phyloP scores from a whole-genome alignment of 306 rosid genomes.

The Cercis canadensis region DNA sequence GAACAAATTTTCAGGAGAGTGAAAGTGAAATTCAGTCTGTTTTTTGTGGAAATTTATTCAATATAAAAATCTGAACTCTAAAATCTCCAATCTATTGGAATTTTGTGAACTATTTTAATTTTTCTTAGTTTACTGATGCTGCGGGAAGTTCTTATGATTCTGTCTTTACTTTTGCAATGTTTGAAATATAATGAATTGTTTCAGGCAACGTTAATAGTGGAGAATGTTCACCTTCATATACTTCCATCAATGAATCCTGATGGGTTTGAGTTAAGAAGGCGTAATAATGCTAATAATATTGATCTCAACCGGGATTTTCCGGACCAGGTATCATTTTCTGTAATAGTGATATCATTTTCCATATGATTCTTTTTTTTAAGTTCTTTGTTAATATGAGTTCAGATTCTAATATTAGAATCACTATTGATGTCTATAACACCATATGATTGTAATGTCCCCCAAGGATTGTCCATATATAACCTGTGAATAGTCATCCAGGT shows the following conservation, averaged over 20 bases:
- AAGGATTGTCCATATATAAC: neutral
- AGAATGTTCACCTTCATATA: constrained; percentile 90
- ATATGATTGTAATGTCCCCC: neutral
- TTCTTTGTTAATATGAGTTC: constrained; percentile 28
- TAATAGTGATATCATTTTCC: constrained; percentile 5
- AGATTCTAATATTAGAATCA: constrained; percentile 24
- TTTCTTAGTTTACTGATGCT: constrained; percentile 25
- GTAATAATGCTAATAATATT: constrained; percentile 83
- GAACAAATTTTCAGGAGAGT: too few relatives aligned
- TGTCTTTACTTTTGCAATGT: constrained; percentile 26
- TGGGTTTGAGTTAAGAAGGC: constrained; percentile 77
- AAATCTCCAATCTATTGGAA: constrained; percentile 10
- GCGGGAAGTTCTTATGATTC: constrained; percentile 3
- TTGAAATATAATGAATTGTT: constrained; percentile 34
- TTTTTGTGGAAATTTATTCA: too few relatives aligned
- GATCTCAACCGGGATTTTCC: constrained; percentile 97
- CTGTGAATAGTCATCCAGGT: neutral
- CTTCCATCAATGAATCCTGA: constrained; percentile 98
- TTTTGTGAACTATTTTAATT: constrained; percentile 14
- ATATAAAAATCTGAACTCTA: too few relatives aligned
- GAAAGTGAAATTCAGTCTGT: neutral
- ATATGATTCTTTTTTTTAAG: constrained; percentile 18
- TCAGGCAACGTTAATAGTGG: constrained; percentile 81
- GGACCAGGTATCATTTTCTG: constrained; percentile 69
- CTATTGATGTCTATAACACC: neutral